Conservation (phyloP, 257 asterid genomes). For the Cordia subcordata region DNA sequence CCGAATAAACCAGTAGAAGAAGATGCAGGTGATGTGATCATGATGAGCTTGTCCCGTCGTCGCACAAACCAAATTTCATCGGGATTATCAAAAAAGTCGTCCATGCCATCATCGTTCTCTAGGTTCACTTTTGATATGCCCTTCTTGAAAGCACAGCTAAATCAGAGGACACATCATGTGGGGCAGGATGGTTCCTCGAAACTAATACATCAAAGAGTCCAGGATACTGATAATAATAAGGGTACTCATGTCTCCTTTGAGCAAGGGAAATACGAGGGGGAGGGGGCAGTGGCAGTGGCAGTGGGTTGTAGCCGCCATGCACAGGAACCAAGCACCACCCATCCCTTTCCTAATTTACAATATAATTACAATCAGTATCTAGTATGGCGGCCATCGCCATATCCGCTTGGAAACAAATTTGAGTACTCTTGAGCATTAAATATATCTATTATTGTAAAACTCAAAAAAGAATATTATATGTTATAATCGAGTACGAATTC, state of each 20-base stretch:
- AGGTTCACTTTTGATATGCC: conserved; percentile 54
- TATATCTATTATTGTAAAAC: too few species aligned
- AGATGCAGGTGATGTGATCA: neutral
- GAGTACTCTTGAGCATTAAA: too few species aligned
- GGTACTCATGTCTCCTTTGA: conserved; percentile 4
- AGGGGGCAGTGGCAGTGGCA: neutral
- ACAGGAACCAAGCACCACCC: too few species aligned
- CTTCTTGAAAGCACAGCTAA: conserved; percentile 56
- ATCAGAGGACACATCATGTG: conserved; percentile 33
- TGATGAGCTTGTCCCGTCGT: neutral
- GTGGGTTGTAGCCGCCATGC: too few species aligned
- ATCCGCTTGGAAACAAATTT: too few species aligned
- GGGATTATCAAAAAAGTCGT: too few species aligned
- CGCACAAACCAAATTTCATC: too few species aligned
- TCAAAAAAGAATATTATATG: too few species aligned
- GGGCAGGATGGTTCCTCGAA: conserved; percentile 1
- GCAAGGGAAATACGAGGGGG: conserved; percentile 5
- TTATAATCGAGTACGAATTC: too few species aligned
- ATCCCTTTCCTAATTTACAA: too few species aligned
- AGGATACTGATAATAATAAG: neutral
- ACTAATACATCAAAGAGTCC: neutral
- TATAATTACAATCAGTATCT: too few species aligned
- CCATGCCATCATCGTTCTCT: conserved; percentile 8
- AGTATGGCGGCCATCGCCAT: too few species aligned
- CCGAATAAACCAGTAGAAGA: neutral